Evolutionary conservation across 768 basidiomycete genomes (phyloP).

Genomic region (Zangia roseola): DNA sequence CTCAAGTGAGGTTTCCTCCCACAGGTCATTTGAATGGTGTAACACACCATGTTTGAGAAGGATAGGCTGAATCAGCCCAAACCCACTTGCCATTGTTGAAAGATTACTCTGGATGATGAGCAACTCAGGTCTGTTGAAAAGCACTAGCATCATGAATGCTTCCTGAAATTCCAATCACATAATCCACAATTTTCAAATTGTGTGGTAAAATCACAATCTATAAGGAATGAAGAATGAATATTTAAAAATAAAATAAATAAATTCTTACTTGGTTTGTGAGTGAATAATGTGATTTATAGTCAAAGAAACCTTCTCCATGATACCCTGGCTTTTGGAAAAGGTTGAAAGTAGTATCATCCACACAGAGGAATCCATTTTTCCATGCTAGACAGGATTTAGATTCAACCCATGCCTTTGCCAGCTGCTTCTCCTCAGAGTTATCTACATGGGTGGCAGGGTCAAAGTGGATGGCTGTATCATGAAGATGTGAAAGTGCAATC

Average conservation of each 20-base stretch:
- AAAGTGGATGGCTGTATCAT: too few species aligned
- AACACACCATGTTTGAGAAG: slow-evolving; percentile 17
- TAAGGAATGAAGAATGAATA: background rate
- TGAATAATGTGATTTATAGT: slow-evolving; percentile 20
- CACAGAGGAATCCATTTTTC: slow-evolving; percentile 2
- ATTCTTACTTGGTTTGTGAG: slow-evolving; percentile 4
- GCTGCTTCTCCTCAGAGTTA: background rate
- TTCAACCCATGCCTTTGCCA: slow-evolving; percentile 4
- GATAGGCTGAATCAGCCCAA: slow-evolving; percentile 8
- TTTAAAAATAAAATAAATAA: background rate
- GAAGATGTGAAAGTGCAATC: too few species aligned
- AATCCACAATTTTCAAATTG: slow-evolving; percentile 2
- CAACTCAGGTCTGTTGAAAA: background rate
- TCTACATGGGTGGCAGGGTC: background rate
- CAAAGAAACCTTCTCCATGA: slow-evolving; percentile 15
- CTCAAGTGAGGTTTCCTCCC: slow-evolving; percentile 9
- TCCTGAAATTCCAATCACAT: slow-evolving; percentile 6
- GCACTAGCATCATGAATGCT: slow-evolving; percentile 7
- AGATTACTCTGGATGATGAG: background rate
- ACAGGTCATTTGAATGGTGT: slow-evolving; percentile 22
- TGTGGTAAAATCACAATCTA: background rate
- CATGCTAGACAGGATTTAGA: background rate
- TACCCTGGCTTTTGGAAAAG: slow-evolving; percentile 12
- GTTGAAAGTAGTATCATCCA: slow-evolving; percentile 6
- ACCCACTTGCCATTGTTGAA: slow-evolving; percentile 8